Conservation (phyloP, 2,329 filamentous ascomycete species). For the Penicillium glabrum region DNA sequence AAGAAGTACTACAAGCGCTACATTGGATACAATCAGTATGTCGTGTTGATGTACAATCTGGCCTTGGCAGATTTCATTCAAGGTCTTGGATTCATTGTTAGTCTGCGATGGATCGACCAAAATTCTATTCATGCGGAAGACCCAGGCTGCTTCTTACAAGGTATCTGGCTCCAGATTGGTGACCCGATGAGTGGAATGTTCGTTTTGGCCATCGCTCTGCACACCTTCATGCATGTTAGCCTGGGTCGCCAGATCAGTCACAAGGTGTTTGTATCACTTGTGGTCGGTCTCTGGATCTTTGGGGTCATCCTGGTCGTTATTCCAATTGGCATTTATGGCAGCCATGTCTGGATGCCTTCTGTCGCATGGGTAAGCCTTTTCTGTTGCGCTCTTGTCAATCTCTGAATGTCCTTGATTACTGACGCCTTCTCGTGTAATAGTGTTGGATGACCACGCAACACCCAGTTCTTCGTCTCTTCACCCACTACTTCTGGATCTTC, state of each 20-base stretch:
- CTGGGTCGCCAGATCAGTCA: constrained; percentile 44
- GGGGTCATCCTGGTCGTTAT: constrained; percentile 45
- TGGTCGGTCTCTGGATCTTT: constrained; percentile 44
- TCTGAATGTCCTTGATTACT: not conserved
- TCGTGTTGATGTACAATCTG: constrained; percentile 51
- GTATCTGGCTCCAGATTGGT: constrained; percentile 49
- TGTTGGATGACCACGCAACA: constrained; percentile 49
- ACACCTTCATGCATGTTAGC: constrained; percentile 48
- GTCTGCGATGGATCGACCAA: constrained; percentile 43
- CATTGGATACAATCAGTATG: constrained; percentile 48
- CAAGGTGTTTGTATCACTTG: constrained; percentile 39
- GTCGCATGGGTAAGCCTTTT: constrained; percentile 46
- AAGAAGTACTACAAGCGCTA: constrained; percentile 16
- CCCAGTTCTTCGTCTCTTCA: constrained; percentile 45
- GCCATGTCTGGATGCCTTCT: constrained; percentile 44
- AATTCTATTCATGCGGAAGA: constrained; percentile 43
- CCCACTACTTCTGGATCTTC: constrained; percentile 55
- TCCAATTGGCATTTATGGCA: constrained; percentile 40
- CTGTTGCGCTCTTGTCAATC: not conserved
- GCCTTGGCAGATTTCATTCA: constrained; percentile 50
- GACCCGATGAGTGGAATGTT: constrained; percentile 50
- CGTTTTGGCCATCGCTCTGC: constrained; percentile 49
- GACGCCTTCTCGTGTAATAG: constrained; percentile 24
- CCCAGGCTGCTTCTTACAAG: constrained; percentile 47
- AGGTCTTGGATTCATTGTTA: constrained; percentile 47